Conservation (phyloP, 495 filamentous ascomycete species). For the Lineolata rhizophorae region DNA sequence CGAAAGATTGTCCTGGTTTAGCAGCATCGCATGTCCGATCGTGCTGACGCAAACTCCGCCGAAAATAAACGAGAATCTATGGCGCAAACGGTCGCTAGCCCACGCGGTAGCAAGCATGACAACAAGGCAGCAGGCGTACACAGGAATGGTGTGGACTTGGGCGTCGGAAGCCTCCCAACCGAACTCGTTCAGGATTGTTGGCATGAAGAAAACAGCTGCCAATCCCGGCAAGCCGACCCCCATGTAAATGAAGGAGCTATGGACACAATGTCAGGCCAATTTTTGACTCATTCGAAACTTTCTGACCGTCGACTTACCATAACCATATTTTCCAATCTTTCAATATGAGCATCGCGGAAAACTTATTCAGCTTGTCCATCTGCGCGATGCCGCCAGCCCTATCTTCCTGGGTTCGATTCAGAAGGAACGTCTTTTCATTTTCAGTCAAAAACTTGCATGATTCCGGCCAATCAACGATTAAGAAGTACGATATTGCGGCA, state of each 20-base stretch:
- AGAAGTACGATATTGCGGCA: constrained; percentile 20
- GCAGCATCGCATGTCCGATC: constrained; percentile 16
- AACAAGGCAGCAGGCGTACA: constrained; percentile 29
- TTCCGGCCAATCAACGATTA: constrained; percentile 36
- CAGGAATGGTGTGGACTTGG: constrained; percentile 32
- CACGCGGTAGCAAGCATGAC: constrained; percentile 26
- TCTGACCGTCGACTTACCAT: no score
- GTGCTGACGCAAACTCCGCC: constrained; percentile 9
- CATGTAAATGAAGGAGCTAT: constrained; percentile 13
- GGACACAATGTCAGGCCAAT: no score
- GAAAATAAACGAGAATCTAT: not conserved
- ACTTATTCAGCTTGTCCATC: constrained; percentile 21
- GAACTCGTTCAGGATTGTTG: constrained; percentile 32
- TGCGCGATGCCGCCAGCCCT: constrained; percentile 19
- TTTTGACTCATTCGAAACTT: no score
- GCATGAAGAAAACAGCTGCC: constrained; percentile 18
- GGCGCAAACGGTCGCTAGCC: constrained; percentile 24
- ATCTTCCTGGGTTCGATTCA: constrained; percentile 20
- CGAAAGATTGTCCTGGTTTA: constrained; percentile 9
- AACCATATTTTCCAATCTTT: constrained; percentile 16
- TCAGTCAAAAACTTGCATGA: constrained; percentile 25
- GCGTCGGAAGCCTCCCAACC: constrained; percentile 28
- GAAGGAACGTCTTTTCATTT: constrained; percentile 23
- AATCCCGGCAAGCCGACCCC: constrained; percentile 15
- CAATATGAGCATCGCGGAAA: constrained; percentile 10